These are phyloP conservation scores for Myxozyma sirexii DNA, from an alignment of 805 yeast genomes.

Conservation along the genomic window DNA sequence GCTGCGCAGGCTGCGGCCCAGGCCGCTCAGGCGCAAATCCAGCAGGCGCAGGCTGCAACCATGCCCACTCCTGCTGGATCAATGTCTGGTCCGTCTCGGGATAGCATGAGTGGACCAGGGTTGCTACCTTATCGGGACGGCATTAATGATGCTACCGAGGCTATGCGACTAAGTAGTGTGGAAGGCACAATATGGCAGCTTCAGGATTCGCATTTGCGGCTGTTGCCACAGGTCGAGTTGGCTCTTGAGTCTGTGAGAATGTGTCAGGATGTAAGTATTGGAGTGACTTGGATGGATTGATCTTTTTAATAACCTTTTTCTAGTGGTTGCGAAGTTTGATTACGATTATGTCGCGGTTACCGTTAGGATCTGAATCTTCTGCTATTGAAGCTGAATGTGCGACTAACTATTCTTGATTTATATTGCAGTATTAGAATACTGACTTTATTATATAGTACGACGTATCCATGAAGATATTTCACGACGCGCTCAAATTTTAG, in stretches of 20 bases:
- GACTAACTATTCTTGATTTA: background rate
- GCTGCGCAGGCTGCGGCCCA: slow-evolving; percentile 2
- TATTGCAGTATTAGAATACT: background rate
- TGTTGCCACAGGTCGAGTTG: slow-evolving; percentile 25
- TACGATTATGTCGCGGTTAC: slow-evolving; percentile 13
- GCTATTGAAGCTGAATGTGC: slow-evolving; percentile 19
- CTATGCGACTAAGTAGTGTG: slow-evolving; percentile 13
- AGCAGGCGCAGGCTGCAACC: background rate
- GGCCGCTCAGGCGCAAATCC: background rate
- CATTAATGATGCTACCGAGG: slow-evolving; percentile 9
- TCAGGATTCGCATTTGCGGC: slow-evolving; percentile 26
- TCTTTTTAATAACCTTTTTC: background rate
- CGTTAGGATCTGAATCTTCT: slow-evolving; percentile 7
- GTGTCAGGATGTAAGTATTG: slow-evolving; percentile 23
- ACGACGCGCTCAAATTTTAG: slow-evolving; percentile 7
- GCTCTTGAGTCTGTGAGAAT: slow-evolving; percentile 23
- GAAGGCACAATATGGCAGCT: slow-evolving; percentile 31
- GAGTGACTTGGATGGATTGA: background rate
- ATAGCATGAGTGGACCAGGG: background rate
- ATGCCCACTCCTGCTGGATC: background rate
- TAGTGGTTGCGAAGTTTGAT: slow-evolving; percentile 25
- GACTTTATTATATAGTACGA: background rate
- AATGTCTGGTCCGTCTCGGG: background rate
- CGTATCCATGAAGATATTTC: slow-evolving; percentile 15
- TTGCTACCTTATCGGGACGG: background rate